Evolutionary conservation across 371 early-diverging fungal genomes (phyloP).

Genomic region (Rhizopus stolonifer): DNA sequence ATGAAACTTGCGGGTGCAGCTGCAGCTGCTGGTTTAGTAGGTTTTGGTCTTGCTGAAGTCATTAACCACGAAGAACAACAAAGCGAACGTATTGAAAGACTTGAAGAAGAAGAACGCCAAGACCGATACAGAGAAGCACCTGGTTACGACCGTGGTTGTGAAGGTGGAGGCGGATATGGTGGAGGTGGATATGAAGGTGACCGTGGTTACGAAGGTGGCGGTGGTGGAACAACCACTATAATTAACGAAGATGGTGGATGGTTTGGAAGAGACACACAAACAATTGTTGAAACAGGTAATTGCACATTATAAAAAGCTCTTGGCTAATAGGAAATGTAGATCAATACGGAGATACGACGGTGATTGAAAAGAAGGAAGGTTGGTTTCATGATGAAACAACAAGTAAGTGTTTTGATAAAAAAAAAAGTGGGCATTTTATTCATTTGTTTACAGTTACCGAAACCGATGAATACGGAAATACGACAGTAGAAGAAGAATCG

Average conservation of each 20-base stretch:
- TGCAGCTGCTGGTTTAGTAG: conserved; percentile 39
- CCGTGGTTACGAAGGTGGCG: conserved; percentile 15
- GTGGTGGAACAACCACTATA: conserved; percentile 21
- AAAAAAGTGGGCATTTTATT: not conserved
- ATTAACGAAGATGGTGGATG: conserved; percentile 46
- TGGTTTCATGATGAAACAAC: conserved; percentile 37
- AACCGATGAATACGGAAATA: conserved; percentile 36
- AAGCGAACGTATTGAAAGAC: conserved; percentile 26
- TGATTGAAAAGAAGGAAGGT: conserved; percentile 30
- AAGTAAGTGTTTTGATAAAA: conserved; percentile 7
- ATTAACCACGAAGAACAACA: conserved; percentile 43
- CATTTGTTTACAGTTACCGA: conserved; percentile 20
- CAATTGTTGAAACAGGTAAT: conserved; percentile 32
- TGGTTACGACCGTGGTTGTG: conserved; percentile 3
- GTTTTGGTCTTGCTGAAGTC: conserved; percentile 42
- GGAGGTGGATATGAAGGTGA: not conserved
- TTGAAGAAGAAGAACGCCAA: conserved; percentile 28
- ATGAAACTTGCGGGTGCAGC: conserved; percentile 46
- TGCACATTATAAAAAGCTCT: too few relatives aligned
- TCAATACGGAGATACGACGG: conserved; percentile 36
- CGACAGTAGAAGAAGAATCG: conserved; percentile 21
- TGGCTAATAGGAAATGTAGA: conserved; percentile 17
- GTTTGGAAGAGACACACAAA: conserved; percentile 40
- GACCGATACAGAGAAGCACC: conserved; percentile 18
- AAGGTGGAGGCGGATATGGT: conserved; percentile 10